These are phyloP conservation scores for Coelastrella sp. DNA, from an alignment of 139 green algal genomes.

Conservation along the genomic window DNA sequence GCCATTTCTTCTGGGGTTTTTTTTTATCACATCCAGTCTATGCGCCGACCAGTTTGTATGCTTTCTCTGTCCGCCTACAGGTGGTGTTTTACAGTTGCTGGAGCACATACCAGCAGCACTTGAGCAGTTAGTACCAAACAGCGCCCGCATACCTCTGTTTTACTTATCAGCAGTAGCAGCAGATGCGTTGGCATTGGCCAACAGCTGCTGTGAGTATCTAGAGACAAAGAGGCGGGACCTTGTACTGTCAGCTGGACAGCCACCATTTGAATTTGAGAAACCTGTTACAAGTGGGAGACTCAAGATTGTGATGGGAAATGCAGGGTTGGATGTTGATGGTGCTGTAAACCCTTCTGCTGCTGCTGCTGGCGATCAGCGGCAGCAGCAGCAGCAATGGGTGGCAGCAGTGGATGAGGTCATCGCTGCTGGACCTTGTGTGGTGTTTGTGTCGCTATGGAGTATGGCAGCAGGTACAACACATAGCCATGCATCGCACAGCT, in stretches of 20 bases:
- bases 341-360: neutral
- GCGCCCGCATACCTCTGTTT: neutral
- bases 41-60: neutral
- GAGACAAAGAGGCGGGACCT: neutral
- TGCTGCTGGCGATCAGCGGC: neutral
- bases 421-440: conserved; percentile 18
- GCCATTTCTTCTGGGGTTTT: no score
- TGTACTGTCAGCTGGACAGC: conserved; percentile 1
- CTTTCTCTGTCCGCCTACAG: neutral
- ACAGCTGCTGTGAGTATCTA: conserved; percentile 43
- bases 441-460: conserved; percentile 43
- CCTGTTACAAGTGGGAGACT: neutral
- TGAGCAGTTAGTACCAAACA: neutral
- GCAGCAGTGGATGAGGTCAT: neutral
- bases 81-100: conserved; percentile 3
- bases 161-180: conserved; percentile 12
- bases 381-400: neutral
- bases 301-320: neutral
- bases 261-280: neutral
- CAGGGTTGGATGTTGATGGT: neutral
- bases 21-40: neutral
- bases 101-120: conserved; percentile 11
- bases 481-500: no score
- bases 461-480: conserved; percentile 28
- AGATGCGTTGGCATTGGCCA: conserved; percentile 12